Evolutionary conservation across 306 rosid species (phyloP).

Genomic region (Gillenia trifoliata): DNA sequence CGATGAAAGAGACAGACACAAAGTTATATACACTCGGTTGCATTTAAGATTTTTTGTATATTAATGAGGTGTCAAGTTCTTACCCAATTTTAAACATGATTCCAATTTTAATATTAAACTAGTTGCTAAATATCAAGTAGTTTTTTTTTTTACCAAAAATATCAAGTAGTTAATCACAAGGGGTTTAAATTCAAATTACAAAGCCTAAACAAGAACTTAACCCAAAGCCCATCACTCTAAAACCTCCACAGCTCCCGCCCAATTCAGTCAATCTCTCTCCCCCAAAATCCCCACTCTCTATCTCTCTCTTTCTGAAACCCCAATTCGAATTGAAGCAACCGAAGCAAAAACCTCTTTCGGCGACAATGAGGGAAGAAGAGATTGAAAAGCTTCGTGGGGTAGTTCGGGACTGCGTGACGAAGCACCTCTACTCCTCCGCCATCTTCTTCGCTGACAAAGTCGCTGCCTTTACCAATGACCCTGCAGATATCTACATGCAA

Average conservation of each 20-base stretch:
- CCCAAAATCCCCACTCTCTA: background rate
- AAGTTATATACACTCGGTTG: too few species aligned
- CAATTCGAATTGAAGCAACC: background rate
- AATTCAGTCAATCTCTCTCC: background rate
- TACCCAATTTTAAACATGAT: background rate
- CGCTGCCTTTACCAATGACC: slow-evolving; percentile 80
- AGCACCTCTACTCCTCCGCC: slow-evolving; percentile 91
- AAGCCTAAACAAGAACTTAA: background rate
- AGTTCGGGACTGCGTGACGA: slow-evolving; percentile 86
- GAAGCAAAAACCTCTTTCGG: slow-evolving; percentile 2
- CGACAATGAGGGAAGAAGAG: slow-evolving; percentile 72
- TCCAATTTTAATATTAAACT: background rate
- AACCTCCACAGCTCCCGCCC: slow-evolving; percentile 1
- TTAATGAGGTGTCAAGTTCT: background rate
- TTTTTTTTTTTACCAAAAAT: background rate
- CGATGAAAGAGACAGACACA: too few species aligned
- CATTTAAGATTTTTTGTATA: too few species aligned
- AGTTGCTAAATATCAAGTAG: background rate
- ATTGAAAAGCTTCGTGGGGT: slow-evolving; percentile 92
- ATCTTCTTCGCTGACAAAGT: slow-evolving; percentile 95
- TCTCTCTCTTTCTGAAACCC: background rate
- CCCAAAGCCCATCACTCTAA: background rate
- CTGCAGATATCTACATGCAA: slow-evolving; percentile 95
- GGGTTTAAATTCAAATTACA: background rate
- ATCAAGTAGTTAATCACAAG: background rate